Conservation (phyloP, 2,329 filamentous ascomycete genomes). For the Aureobasidium subglaciale region DNA sequence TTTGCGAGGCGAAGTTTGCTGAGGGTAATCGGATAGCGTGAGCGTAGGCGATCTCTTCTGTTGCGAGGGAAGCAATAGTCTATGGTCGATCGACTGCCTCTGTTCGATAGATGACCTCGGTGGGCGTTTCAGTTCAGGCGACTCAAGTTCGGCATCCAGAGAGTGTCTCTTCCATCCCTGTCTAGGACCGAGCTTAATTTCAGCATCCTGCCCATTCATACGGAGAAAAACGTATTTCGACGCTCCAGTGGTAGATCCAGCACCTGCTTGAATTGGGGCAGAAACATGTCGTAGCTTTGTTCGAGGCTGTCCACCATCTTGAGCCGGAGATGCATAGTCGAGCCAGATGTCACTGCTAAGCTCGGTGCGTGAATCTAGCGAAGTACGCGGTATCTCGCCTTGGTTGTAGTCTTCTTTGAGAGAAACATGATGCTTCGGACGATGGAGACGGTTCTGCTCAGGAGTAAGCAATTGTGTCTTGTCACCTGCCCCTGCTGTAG, state of each 20-base stretch:
- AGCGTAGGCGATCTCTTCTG: not conserved
- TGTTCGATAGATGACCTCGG: not conserved
- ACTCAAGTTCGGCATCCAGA: conserved; percentile 14
- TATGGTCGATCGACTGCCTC: not conserved
- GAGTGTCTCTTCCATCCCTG: conserved; percentile 14
- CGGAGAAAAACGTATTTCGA: not conserved
- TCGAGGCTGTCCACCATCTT: not conserved
- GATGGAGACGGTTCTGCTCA: conserved; percentile 5
- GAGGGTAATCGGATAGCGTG: not conserved
- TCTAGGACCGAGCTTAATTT: not conserved
- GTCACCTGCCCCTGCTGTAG: not conserved
- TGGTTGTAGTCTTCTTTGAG: not conserved
- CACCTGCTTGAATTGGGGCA: not conserved
- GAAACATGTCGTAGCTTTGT: conserved; percentile 11
- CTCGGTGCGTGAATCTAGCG: not conserved
- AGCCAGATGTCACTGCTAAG: conserved; percentile 8
- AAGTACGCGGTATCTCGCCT: not conserved
- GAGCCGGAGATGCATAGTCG: not conserved
- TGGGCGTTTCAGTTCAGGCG: conserved; percentile 11
- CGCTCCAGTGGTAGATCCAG: not conserved
- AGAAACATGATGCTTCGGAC: not conserved
- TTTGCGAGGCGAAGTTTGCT: conserved; percentile 5
- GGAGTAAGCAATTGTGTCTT: conserved; percentile 6
- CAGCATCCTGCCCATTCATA: not conserved
- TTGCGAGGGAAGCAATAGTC: not conserved